phyloP scores from a whole-genome alignment of 305 asterid genomes.

The Fraxinus dipetala region DNA sequence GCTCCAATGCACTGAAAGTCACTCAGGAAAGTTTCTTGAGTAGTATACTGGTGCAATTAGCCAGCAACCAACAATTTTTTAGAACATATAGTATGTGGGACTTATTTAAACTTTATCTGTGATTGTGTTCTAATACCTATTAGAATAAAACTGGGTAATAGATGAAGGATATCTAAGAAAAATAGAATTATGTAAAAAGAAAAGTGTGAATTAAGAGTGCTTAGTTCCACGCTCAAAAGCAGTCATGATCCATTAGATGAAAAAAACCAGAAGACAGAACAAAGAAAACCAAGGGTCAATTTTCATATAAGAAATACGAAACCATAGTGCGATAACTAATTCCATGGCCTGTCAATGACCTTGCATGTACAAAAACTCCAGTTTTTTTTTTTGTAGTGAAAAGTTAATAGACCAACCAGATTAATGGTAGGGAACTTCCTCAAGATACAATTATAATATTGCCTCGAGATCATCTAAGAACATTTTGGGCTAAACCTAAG shows the following conservation, averaged over 20 bases:
- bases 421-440: neutral
- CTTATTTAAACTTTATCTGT: neutral
- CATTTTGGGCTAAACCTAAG: neutral
- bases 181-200: neutral
- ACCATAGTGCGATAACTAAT: slow-evolving; percentile 12
- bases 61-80: neutral
- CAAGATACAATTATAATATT: neutral
- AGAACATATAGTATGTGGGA: neutral
- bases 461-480: neutral
- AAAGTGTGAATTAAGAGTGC: neutral
- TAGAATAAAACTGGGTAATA: neutral
- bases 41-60: neutral
- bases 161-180: neutral
- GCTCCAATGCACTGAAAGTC: neutral
- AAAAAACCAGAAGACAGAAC: neutral
- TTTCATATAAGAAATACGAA: neutral
- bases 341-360: neutral
- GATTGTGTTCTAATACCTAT: neutral
- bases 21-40: neutral
- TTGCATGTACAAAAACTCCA: neutral
- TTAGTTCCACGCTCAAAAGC: neutral
- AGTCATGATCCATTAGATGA: neutral
- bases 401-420: slow-evolving; percentile 14
- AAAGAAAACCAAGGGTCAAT: neutral
- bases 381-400: neutral